Percentiles rank a stretch among this genome's conserved stretches.
These are phyloP conservation scores for Xylaria sp. DNA, from an alignment of 2,329 filamentous ascomycete genomes.

Conservation along the genomic window DNA sequence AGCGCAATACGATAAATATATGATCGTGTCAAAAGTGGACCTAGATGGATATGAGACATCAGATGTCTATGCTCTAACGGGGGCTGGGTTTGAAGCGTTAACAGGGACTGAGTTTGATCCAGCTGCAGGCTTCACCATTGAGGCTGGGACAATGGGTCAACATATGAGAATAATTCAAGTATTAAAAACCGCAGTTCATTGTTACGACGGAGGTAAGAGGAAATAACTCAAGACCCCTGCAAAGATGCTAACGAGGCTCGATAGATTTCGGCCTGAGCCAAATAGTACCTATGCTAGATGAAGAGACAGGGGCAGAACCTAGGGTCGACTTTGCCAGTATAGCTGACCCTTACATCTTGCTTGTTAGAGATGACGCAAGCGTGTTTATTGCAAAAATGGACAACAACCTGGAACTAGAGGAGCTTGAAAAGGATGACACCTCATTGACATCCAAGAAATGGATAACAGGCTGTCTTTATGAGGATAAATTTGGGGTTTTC, in stretches of 20 bases:
- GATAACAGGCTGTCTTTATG: slow-evolving; percentile 85
- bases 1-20: slow-evolving; percentile 78
- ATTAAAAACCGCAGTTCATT: slow-evolving; percentile 85
- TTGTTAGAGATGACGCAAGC: slow-evolving; percentile 86
- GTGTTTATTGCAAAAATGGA: slow-evolving; percentile 83
- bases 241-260: slow-evolving; percentile 32
- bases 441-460: slow-evolving; percentile 73
- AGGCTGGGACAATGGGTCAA: slow-evolving; percentile 84
- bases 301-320: slow-evolving; percentile 84
- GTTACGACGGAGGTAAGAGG: slow-evolving; percentile 87
- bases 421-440: slow-evolving; percentile 73
- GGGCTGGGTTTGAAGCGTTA: slow-evolving; percentile 77
- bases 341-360: slow-evolving; percentile 83
- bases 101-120: slow-evolving; percentile 91
- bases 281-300: slow-evolving; percentile 92
- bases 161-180: slow-evolving; percentile 88
- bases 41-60: slow-evolving; percentile 79
- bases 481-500: slow-evolving; percentile 71
- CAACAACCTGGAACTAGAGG: slow-evolving; percentile 84
- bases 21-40: slow-evolving; percentile 82
- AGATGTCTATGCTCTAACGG: slow-evolving; percentile 80
- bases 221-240: neutral
- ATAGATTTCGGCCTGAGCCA: slow-evolving; percentile 86
- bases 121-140: slow-evolving; percentile 85
- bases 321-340: slow-evolving; percentile 84